Conservation (phyloP, 805 yeast species). For the Candida quercuum region DNA sequence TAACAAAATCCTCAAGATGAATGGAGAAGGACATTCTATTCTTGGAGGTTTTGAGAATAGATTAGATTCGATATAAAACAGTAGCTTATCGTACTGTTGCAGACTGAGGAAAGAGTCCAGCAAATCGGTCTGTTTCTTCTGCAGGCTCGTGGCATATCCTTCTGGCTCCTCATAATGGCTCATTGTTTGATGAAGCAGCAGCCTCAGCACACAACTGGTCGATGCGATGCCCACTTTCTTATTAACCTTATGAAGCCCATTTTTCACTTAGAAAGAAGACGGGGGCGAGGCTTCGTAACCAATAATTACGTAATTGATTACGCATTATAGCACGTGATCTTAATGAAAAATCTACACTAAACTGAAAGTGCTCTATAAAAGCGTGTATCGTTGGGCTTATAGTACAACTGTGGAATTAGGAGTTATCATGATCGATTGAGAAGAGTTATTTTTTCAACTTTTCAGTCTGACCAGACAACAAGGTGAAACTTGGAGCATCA, state of each 20-base stretch:
- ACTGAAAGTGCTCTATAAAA: too few species aligned
- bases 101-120: slow-evolving; percentile 20
- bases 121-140: slow-evolving; percentile 10
- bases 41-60: slow-evolving; percentile 20
- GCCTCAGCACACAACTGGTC: too few species aligned
- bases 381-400: too few species aligned
- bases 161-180: not conserved
- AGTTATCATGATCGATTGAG: not conserved
- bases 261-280: too few species aligned
- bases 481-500: slow-evolving; percentile 82
- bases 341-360: too few species aligned
- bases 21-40: slow-evolving; percentile 27
- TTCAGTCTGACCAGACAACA: slow-evolving; percentile 77
- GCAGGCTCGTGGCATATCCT: not conserved
- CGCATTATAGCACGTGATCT: too few species aligned
- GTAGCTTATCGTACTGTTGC: slow-evolving; percentile 31
- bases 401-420: too few species aligned
- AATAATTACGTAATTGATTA: too few species aligned
- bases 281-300: too few species aligned
- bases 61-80: slow-evolving; percentile 28
- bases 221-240: too few species aligned
- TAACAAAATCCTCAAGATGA: slow-evolving; percentile 28
- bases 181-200: too few species aligned
- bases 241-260: too few species aligned
- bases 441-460: slow-evolving; percentile 24